Evolutionary conservation across 345 rosid species (phyloP), one percentile per base, ranked within the genome.

Genomic region (Gossypium thurberi): DNA sequence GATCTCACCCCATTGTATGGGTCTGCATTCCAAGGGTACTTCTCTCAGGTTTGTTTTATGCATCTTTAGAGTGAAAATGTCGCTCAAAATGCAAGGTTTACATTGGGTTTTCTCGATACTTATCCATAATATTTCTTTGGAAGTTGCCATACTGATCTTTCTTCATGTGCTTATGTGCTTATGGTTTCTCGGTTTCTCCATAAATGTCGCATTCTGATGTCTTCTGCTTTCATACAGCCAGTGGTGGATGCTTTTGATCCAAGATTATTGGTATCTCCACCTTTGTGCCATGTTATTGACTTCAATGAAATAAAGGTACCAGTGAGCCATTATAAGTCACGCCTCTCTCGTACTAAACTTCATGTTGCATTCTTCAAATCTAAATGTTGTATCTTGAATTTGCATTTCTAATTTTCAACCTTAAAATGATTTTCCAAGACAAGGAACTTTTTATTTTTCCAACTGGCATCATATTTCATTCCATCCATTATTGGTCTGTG

Each of bases 161-260:
- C 64, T 72, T 73, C 37, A 8, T 10, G 13, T 44, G 7, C 18
- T 18, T 33, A 8, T 10, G 13, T 44, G 7, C 18, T 18, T 33
- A 33, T 8, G 51, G 0, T 8, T 20, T 58, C 42, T 10, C 23
- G 23, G 60, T 33, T 79, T 20, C 44, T 77, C 46, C 76, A 53
- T 48, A 42, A 28, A 46, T 52, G 14, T 26, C n/a, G 13, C 25
- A 21, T 66, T 59, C 26, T 14, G 60, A 68, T 50, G 73, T 23
- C 42, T 43, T 75, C 79, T 42, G 26, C 76, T 47, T 77, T 71
- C 42, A 17, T 73, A 53, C 84, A 95, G 99, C 99, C 99, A 44
- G 99, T 95, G 75, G 98, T 95, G 74, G 99, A 95, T 90, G 96
- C 99, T 61, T 95, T 92, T 83, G 99, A 95, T 86, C 98, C 99